Conservation (phyloP, 768 basidiomycete genomes). For the Mrakia hoshinonis region DNA sequence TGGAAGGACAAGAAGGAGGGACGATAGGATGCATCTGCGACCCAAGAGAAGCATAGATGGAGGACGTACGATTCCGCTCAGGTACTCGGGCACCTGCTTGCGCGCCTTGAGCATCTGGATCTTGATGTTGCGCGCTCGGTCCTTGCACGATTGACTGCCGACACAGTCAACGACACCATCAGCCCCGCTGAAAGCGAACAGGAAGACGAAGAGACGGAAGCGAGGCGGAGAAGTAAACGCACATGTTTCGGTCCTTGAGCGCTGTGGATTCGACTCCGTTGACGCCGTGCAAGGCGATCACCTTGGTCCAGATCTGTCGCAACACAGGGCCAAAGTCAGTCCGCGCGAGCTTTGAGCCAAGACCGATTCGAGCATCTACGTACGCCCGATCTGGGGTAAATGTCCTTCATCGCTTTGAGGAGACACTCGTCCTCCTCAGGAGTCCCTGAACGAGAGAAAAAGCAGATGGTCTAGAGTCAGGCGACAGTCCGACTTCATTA, state of each 20-base stretch:
- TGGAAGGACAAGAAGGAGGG: neutral
- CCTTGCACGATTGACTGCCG: neutral
- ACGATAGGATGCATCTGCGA: neutral
- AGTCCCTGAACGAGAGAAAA: neutral
- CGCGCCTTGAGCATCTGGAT: neutral
- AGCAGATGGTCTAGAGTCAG: no score
- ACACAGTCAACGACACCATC: neutral
- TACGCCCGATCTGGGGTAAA: neutral
- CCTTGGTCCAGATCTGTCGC: neutral
- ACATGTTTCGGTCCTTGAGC: conserved; percentile 8
- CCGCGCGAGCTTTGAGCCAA: neutral
- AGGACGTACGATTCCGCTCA: neutral
- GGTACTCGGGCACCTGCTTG: neutral
- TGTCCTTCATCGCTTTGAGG: neutral
- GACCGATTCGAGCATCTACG: neutral
- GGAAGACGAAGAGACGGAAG: neutral
- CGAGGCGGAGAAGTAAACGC: neutral
- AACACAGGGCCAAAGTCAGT: neutral
- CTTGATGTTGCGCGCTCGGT: conserved; percentile 10
- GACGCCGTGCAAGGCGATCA: neutral
- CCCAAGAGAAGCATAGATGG: neutral
- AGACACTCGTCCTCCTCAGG: neutral
- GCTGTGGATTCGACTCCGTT: neutral
- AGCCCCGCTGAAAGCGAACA: neutral
- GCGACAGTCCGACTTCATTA: neutral